A percentile compares a stretch with the other conserved stretches of the same genome.
phyloP scores from a whole-genome alignment of 2,329 filamentous ascomycete genomes.

The Trichoderma sp. region DNA sequence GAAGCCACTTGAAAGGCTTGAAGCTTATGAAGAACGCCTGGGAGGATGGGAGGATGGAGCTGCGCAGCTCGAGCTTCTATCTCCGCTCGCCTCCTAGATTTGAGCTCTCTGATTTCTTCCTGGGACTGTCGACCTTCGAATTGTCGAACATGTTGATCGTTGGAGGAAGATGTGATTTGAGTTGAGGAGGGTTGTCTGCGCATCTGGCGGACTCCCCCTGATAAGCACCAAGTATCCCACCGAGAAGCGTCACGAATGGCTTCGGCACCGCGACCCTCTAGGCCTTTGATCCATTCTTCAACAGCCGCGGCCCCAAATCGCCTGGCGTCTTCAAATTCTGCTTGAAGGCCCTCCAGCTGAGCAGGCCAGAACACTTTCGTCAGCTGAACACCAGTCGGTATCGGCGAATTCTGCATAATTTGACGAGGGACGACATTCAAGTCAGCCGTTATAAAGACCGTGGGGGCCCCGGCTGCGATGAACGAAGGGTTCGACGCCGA shows the following conservation, averaged over 20 bases:
- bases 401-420: conserved; percentile 54
- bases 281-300: conserved; percentile 79
- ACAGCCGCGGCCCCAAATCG: conserved; percentile 67
- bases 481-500: conserved; percentile 61
- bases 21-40: conserved; percentile 67
- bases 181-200: conserved; percentile 32
- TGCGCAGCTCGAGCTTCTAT: conserved; percentile 71
- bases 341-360: conserved; percentile 64
- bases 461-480: conserved; percentile 69
- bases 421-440: conserved; percentile 61
- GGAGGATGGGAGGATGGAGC: conserved; percentile 65
- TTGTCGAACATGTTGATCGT: not conserved
- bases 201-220: conserved; percentile 48
- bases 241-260: conserved; percentile 63
- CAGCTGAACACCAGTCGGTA: conserved; percentile 53
- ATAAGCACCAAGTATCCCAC: conserved; percentile 73
- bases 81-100: conserved; percentile 65
- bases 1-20: conserved; percentile 74
- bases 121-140: conserved; percentile 50
- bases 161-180: conserved; percentile 5
- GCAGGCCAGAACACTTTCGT: conserved; percentile 67
- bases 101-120: conserved; percentile 65
- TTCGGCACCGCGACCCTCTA: conserved; percentile 64
- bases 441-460: conserved; percentile 64
- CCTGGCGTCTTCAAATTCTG: conserved; percentile 65